Percentiles rank a stretch among this genome's conserved stretches.
Evolutionary conservation across 176 grass and related monocot species (phyloP).

Genomic region (Chrysopogon serrulatus): DNA sequence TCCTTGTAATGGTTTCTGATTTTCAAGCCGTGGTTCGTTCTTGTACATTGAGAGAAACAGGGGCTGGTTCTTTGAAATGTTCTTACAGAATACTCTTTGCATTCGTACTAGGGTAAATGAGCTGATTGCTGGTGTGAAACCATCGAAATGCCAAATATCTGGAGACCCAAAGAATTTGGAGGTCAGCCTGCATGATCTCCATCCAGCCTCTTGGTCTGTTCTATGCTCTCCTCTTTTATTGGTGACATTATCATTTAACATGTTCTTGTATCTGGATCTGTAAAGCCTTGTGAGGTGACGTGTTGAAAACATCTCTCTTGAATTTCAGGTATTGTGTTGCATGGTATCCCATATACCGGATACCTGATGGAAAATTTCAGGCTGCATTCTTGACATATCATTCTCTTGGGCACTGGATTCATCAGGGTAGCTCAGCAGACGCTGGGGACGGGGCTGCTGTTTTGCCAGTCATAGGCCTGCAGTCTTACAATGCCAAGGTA

Average conservation of each 20-base stretch:
- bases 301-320: not conserved
- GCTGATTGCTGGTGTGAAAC: conserved; percentile 37
- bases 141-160: conserved; percentile 42
- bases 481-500: conserved; percentile 88
- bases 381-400: conserved; percentile 92
- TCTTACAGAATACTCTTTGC: conserved; percentile 22
- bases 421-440: not conserved
- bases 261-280: conserved; percentile 12
- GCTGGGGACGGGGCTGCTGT: not conserved
- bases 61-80: conserved; percentile 4
- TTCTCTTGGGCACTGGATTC: conserved; percentile 65
- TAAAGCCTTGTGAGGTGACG: not conserved
- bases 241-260: not conserved
- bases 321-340: conserved; percentile 87
- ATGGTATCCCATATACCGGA: conserved; percentile 93
- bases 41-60: not conserved
- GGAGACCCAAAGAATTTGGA: conserved; percentile 57
- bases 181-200: conserved; percentile 52
- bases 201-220: conserved; percentile 85
- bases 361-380: conserved; percentile 86
- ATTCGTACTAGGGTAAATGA: conserved; percentile 65
- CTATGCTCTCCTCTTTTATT: conserved; percentile 19
- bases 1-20: not conserved
- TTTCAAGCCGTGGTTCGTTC: not conserved
- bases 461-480: conserved; percentile 63